Base-by-base conservation (phyloP, 352 stramenopile species). In the Phytophthora cryptogea region DNA sequence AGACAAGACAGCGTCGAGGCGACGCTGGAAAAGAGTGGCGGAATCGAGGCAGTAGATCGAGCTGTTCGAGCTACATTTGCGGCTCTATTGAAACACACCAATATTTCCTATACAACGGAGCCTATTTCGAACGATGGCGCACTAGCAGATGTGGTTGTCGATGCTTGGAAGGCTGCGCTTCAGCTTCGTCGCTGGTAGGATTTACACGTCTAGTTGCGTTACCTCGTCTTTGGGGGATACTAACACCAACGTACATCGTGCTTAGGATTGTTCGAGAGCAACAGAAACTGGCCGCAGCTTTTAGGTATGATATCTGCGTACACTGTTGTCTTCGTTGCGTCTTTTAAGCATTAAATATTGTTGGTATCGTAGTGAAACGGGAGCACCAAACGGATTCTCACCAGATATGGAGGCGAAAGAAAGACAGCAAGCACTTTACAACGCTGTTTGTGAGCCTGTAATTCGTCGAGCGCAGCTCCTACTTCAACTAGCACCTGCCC, bases 251-350 rank as follows among this genome's bases (percentile, higher is more conserved):
- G 42, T 49, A 9, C 17, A 33, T 49, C 51, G 14, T 36, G 27
- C 36, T 46, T 62, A 93, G 86, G 86, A 94, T 96, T 63, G 87
- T 96, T 17, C 70, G 86, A 50, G 87, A 96, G 51, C 87, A 96
- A 40, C 87, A 96, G 48, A 96, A 94, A 40, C 53, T 92, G 16
- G 87, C 87, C 39, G 80, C 78, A 54, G 56, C 65, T 23, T 73
- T 70, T 23, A 88, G 77, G 81, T 90, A 76, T 37, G 16, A 11
- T 8, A 14, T 14, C 8, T 28, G n/a, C 9, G 17, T 44, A 44
- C 17, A 28, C 17, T 5, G 17, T 14, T 17, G 16, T 9, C 3
- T 5, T 28, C 13, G 14, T 2, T 44, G 7, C 27, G 23, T 45
- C 33, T 53, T 53, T 28, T 37, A 54, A 49, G 23, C 23, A 13